Conservation (phyloP, 108 stramenopile species). For the Nannochloropsis oceanica region DNA sequence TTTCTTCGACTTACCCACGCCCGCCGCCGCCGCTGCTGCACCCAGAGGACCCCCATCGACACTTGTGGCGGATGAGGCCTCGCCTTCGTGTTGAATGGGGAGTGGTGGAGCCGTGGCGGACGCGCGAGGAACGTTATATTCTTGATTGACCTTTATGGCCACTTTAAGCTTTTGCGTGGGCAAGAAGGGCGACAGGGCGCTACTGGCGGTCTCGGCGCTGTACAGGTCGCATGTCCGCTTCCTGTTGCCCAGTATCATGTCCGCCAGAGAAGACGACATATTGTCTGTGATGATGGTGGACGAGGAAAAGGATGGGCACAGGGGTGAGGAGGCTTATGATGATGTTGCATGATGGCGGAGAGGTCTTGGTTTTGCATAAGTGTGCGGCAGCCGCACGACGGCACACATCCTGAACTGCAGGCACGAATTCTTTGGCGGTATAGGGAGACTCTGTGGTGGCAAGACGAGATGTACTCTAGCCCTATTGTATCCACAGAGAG, state of each 20-base stretch:
- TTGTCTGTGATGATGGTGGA: neutral
- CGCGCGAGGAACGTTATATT: neutral
- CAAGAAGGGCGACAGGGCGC: neutral
- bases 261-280: neutral
- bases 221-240: neutral
- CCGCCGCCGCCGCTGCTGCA: neutral
- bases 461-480: too few species aligned
- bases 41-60: neutral
- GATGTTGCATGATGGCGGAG: too few species aligned
- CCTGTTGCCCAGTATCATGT: neutral
- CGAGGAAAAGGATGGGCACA: neutral
- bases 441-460: too few species aligned
- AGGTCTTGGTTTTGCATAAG: too few species aligned
- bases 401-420: too few species aligned
- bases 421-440: too few species aligned
- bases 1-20: neutral
- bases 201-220: neutral
- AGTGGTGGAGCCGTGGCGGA: neutral
- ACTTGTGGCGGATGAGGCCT: neutral
- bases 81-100: neutral
- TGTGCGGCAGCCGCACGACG: too few species aligned
- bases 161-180: constrained; percentile 22
- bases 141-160: constrained; percentile 13
- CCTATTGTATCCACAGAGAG: too few species aligned
- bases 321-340: neutral